phyloP scores from a whole-genome alignment of 164 flowering plant species.

The Piper betle region DNA sequence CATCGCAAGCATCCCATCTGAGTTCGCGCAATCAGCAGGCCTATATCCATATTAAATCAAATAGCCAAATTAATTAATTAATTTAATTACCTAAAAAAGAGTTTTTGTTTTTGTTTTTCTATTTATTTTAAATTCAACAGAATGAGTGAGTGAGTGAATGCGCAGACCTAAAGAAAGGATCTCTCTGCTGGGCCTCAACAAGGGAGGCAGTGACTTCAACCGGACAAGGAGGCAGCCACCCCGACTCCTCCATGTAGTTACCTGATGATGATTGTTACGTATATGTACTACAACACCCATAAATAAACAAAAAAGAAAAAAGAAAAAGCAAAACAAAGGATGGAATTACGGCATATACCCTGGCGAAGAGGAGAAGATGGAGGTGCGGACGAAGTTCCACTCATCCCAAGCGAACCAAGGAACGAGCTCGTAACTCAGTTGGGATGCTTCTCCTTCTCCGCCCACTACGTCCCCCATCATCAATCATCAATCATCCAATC shows the following conservation, averaged over 20 bases:
- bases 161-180: constrained; percentile 51
- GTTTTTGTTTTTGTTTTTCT: no score
- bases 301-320: background rate
- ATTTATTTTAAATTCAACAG: background rate
- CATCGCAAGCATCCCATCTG: constrained; percentile 66
- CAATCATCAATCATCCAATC: no score
- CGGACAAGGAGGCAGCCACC: constrained; percentile 59
- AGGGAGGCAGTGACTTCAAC: constrained; percentile 66
- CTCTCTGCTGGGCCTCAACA: constrained; percentile 61
- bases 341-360: constrained; percentile 5
- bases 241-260: constrained; percentile 69
- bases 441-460: background rate
- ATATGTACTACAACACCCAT: background rate
- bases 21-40: constrained; percentile 17
- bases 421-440: constrained; percentile 33
- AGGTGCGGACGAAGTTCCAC: constrained; percentile 60
- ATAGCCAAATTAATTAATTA: background rate
- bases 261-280: constrained; percentile 23
- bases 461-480: background rate
- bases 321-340: background rate
- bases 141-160: background rate
- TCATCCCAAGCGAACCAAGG: constrained; percentile 91
- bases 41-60: constrained; percentile 14
- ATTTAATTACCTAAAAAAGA: background rate
- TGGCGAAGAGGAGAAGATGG: constrained; percentile 74